Evolutionary conservation across 1,284 basidiomycete genomes (phyloP), one percentile per base, ranked within the genome.

Genomic region (Entoloma clypeatum): DNA sequence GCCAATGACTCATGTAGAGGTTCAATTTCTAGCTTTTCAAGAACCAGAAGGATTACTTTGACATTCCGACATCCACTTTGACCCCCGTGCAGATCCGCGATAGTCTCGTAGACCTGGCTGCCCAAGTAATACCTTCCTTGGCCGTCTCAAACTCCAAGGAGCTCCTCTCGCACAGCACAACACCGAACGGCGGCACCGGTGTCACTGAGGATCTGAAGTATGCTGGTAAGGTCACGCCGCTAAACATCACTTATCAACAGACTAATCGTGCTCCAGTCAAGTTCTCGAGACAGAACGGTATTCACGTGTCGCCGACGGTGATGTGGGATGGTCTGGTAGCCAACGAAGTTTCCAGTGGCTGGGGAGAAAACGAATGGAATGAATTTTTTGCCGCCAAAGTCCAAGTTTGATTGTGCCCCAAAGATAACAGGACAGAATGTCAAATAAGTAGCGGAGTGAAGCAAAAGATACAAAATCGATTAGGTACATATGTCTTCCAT

Each of bases 281-380:
- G 66, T 84, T 87, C 59, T 81, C 89, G 5, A 74, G 93, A 48
- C 93, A 96, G 71, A 96, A 96, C 52, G 74, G 88, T 4, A 81
- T 96, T 39, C 93, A 96, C 54, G 90, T 95, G 37, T 94, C 92
- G 22, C 92, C 93, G 2, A 92, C 92, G 7, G 86, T 79, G 0
- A 66, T 92, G 2, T 90, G 85, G 79, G 86, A 93, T 57, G 94
- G 94, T 5, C 67, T 98, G 23, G 62, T 92, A 43, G 87, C 81
- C 14, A 75, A 70, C 34, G 81, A 87, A 45, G 75, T 96, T 32
- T 90, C 86, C 3, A 92, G 87, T 51, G 79, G 81, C 7, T 98
- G 90, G 83, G 82, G 77, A 4, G 75, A 83, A 56, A 74, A 75
- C 35, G 89, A 97, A 55, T 97, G 95, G 95, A 71, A 67, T 23